Base-by-base conservation (phyloP, 106 monocot species). In the Allium sativum region DNA sequence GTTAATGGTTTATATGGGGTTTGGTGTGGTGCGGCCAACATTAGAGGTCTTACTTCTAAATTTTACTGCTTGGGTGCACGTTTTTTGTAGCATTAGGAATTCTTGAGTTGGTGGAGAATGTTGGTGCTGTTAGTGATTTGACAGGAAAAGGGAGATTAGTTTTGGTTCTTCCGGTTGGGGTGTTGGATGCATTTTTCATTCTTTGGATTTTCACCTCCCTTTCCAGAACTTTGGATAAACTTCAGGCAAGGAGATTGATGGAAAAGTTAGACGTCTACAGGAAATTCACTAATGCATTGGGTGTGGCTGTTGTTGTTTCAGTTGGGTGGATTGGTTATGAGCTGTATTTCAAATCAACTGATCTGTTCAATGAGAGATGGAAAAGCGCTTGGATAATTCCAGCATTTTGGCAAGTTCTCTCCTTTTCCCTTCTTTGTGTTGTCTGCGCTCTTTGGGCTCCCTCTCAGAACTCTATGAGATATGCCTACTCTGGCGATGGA, bases 191-290 rank as follows among this genome's bases (percentile, higher is more conserved):
- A 55, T 90, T 90, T 70, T 95, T 95, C 71, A 86, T 95, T 60
- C 67, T 95, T 55, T 95, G 94, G 94, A 95, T 95, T 53, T 95
- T 95, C 58, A 86, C 76, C 48, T 95, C 90, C 72, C 90, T 95
- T 9, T 81, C 83, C n/a, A 90, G 82, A 79, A 95, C 94, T 50
- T 55, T 95, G 51, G 90, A 83, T 41, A 95, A 90, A 72, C 89
- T 90, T 43, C 90, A 95, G 89, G 94, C 90, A 64, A 1, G 90
- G 55, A 68, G 94, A 43, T 52, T 90, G 68, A 79, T 75, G 74
- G 82, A 77, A 22, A 95, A 95, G 73, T 72, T 90, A 68, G 83
- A 90, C 13, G 71, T 90, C 13, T 95, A 95, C 65, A 71, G 86
- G 63, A 95, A 95, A 72, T 95, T 95, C 66, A 86, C 86, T 74